Evolutionary conservation across 2,329 filamentous ascomycete genomes (phyloP), one percentile per base, ranked within the genome.

Genomic region (Phaeomoniella chlamydospora): DNA sequence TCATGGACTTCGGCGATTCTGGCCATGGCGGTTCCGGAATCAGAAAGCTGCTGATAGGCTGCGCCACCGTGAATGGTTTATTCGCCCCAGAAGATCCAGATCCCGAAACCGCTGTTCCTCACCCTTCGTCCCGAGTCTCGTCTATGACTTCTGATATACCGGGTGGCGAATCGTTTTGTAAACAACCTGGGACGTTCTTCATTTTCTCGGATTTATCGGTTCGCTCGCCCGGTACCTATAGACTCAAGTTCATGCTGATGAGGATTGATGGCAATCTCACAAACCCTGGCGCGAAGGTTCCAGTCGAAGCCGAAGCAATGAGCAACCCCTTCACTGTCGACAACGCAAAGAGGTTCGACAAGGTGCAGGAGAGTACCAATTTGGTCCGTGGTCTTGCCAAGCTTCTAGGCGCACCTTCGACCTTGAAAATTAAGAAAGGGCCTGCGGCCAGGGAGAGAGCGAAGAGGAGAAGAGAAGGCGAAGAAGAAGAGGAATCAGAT

Each of bases 141-240:
- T 42, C 40, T 33, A 45, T 37, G n/a, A 44, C 36, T 6, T 35
- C 37, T 9, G 41, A 39, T 29, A n/a, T n/a, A n/a, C 45, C 44
- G 34, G 30, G 43, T 29, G 36, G 38, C 15, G 36, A 17, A 14
- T 22, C 41, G 6, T 31, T 34, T 3, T 18, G 17, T 2, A 32
- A 13, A 10, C 12, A 26, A 15, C 59, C 61, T 3, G 54, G 58
- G 14, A 53, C 56, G 2, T 66, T 65, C 42, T 66, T 65, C 43
- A 59, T 65, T 16, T 66, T 66, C 35, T 52, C 61, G 1, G 62
- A 66, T 42, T 52, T 66, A 2, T 65, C 62, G 3, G 54, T 65
- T 15, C 60, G 62, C 32, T 56, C 55, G 5, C 57, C 60, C 14
- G 63, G 63, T 0, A 37, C 55, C 3, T 66, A 65, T 42, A 55